Evolutionary conservation across 2,329 filamentous ascomycete genomes (phyloP), one percentile per base, ranked within the genome.

Genomic region (Stylonectria norvegica): DNA sequence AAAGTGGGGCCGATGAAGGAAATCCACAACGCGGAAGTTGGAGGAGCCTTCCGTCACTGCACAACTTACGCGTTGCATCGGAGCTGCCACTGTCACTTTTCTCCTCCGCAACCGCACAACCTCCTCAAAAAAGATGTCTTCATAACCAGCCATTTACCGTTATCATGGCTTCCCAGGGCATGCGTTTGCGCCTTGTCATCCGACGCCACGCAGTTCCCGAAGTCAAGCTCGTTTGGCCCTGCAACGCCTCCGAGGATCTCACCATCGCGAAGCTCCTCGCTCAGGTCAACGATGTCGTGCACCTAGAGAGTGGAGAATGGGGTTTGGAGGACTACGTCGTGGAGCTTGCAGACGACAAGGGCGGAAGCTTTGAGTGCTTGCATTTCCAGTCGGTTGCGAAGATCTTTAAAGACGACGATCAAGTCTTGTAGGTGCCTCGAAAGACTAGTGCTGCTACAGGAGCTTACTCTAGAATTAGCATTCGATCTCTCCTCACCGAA

Each of bases 301-400:
- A 90, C 0, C 78, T 97, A 0, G 89, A 95, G 67, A 81, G 83
- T 41, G 74, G 75, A 28, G 73, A 89, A 44, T 95, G 89, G 88
- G 89, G 88, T 0, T 67, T 95, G 4, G 90, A 96, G 57, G 88
- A 96, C 60, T 97, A 97, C 63, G 78, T 78, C 7, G 87, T 95
- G 20, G 86, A 94, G 63, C 73, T 95, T 4, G 64, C 64, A 15
- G 72, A 75, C 40, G 55, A 58, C 19, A 65, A 69, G 25, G 75
- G 75, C n/a, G 69, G 65, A 14, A 81, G 78, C 32, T 96, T 87
- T 51, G 91, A 97, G 65, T 93, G 88, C 55, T 67, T 96, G 41
- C 91, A 96, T 66, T 97, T 88, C 56, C 84, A 88, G 60, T 72
- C 77, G 15, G 75, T 95, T 5, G 70, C 73, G 11, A 75, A 76